Evolutionary conservation across 176 grass and related monocot genomes (phyloP).

Genomic region (Microstegium vimineum): DNA sequence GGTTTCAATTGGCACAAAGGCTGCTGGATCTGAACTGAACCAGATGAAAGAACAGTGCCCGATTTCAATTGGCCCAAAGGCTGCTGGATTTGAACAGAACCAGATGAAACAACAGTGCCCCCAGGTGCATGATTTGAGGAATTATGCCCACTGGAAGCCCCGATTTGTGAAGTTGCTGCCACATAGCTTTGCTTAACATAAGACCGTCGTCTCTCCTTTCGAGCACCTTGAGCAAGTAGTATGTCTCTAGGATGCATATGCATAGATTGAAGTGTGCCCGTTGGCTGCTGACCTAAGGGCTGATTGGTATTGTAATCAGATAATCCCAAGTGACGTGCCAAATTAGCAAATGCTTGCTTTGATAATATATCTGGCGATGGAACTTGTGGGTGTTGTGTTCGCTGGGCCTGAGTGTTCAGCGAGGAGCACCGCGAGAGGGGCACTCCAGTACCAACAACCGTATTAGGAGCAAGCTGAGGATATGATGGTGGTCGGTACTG

Average conservation of each 20-base stretch:
- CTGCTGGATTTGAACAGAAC: not conserved
- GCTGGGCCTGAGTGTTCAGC: not conserved
- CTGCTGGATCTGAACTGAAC: not conserved
- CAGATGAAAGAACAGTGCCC: not conserved
- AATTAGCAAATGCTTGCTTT: conserved; percentile 36
- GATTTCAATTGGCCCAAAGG: conserved; percentile 8
- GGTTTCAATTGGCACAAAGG: conserved; percentile 14
- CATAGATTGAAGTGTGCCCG: not conserved
- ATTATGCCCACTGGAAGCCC: not conserved
- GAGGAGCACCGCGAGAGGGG: not conserved
- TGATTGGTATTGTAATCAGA: conserved; percentile 22
- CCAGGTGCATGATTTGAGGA: not conserved
- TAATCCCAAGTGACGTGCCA: conserved; percentile 55
- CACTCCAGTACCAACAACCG: not conserved
- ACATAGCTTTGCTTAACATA: not conserved
- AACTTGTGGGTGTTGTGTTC: not conserved
- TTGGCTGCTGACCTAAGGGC: conserved; percentile 14
- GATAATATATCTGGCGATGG: conserved; percentile 10
- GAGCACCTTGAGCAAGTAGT: not conserved
- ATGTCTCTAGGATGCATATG: not conserved
- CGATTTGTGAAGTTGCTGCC: not conserved
- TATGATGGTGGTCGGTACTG: conserved; percentile 15
- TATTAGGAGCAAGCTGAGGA: not conserved
- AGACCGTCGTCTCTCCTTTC: not conserved
- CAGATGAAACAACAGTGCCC: not conserved